These are phyloP conservation scores for Aethionema arabicum DNA, from an alignment of 345 rosid species.

Conservation along the genomic window DNA sequence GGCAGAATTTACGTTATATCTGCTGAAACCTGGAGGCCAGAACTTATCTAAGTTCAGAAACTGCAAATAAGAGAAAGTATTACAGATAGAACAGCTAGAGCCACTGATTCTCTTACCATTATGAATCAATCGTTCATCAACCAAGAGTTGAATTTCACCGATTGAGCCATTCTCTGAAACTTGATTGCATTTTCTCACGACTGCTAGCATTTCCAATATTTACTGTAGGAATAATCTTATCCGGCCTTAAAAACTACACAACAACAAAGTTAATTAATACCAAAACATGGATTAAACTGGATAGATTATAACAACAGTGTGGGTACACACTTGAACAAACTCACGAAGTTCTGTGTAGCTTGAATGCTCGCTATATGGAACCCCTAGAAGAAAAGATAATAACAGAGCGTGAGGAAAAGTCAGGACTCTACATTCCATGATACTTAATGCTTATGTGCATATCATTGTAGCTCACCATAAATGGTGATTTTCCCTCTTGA, in stretches of 20 bases:
- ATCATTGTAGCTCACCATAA: conserved; percentile 47
- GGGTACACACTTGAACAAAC: conserved; percentile 62
- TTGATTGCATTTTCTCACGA: conserved; percentile 71
- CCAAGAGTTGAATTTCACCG: conserved; percentile 26
- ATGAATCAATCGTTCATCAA: conserved; percentile 1
- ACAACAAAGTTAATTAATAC: conserved; percentile 19
- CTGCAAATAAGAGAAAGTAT: background rate
- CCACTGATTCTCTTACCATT: conserved; percentile 8
- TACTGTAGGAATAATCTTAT: conserved; percentile 78
- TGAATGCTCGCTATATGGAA: conserved; percentile 83
- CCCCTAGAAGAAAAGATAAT: conserved; percentile 45
- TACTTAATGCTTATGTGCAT: background rate
- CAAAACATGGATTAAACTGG: background rate
- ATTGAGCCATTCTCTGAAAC: conserved; percentile 67
- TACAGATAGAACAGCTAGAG: conserved; percentile 2
- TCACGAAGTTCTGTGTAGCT: conserved; percentile 72
- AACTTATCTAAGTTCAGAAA: no score
- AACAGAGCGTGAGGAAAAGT: background rate
- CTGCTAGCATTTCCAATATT: conserved; percentile 55
- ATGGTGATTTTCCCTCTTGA: conserved; percentile 60
- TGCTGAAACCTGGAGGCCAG: background rate
- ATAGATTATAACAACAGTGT: conserved; percentile 7
- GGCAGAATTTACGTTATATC: background rate
- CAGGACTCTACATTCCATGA: background rate
- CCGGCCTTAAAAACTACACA: conserved; percentile 62